Evolutionary conservation across 805 yeast species (phyloP).

Genomic region (Kregervanrija fluxuum): DNA sequence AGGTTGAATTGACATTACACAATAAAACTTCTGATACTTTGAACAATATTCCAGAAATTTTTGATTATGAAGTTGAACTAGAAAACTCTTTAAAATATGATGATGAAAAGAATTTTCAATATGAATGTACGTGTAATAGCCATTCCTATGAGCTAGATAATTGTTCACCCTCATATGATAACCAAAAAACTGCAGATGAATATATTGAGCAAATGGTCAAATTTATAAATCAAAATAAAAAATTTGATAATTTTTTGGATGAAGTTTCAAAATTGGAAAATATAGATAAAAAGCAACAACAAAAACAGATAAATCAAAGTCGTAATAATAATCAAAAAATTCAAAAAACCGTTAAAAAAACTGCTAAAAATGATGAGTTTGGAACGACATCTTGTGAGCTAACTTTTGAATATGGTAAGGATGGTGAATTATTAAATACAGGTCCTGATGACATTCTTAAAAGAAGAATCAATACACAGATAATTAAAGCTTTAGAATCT

Average conservation of each 20-base stretch:
- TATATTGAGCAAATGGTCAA: constrained; percentile 19
- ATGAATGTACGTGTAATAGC: no score
- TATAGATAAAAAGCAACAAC: constrained; percentile 6
- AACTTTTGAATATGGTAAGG: constrained; percentile 17
- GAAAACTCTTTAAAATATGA: no score
- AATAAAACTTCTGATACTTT: no score
- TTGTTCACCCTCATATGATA: no score
- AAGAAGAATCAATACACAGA: constrained; percentile 15
- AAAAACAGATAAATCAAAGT: neutral
- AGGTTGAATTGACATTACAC: no score
- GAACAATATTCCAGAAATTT: no score
- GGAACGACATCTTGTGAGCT: constrained; percentile 12
- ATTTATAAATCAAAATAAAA: constrained; percentile 17
- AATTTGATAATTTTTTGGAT: constrained; percentile 18
- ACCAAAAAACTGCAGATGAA: constrained; percentile 12
- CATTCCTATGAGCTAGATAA: no score
- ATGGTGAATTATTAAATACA: constrained; percentile 16
- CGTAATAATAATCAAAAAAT: neutral
- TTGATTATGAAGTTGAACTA: no score
- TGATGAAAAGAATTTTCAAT: no score
- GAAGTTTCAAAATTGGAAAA: constrained; percentile 15
- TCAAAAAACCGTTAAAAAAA: neutral
- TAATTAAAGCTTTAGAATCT: constrained; percentile 18
- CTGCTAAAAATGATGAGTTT: neutral
- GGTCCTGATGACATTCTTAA: constrained; percentile 14